A percentile compares a stretch with the other conserved stretches of the same genome.
Evolutionary conservation across 768 basidiomycete genomes (phyloP).

Genomic region (Lactifluus pinguis): DNA sequence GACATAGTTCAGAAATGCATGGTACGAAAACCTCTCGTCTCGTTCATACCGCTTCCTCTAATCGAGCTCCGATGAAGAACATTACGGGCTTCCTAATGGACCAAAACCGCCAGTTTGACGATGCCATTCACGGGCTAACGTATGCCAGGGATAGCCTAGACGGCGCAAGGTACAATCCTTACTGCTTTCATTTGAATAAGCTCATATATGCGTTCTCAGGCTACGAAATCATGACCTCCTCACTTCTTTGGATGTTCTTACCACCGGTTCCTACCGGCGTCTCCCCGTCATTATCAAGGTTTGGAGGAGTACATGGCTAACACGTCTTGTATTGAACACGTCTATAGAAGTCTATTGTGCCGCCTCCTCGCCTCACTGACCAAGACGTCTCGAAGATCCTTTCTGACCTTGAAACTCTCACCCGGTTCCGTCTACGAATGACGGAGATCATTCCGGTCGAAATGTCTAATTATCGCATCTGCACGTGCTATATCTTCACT

Average conservation of each 20-base stretch:
- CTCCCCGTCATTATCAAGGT: slow-evolving; percentile 81
- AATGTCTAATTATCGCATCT: slow-evolving; percentile 63
- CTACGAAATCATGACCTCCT: slow-evolving; percentile 90
- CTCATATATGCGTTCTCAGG: slow-evolving; percentile 30
- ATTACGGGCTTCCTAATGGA: slow-evolving; percentile 80
- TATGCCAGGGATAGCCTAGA: slow-evolving; percentile 63
- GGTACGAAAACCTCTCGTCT: slow-evolving; percentile 32
- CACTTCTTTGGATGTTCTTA: slow-evolving; percentile 84
- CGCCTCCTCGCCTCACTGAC: slow-evolving; percentile 58
- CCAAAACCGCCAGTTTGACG: slow-evolving; percentile 79
- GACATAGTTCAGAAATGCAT: slow-evolving; percentile 81
- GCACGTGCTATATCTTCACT: slow-evolving; percentile 30
- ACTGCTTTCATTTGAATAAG: not conserved
- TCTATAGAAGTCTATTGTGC: slow-evolving; percentile 58
- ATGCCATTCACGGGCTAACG: slow-evolving; percentile 51
- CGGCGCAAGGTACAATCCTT: slow-evolving; percentile 54
- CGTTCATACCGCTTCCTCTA: not conserved
- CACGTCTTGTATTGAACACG: not conserved
- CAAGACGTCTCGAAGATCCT: slow-evolving; percentile 56
- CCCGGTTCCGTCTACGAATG: slow-evolving; percentile 72
- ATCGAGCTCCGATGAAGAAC: slow-evolving; percentile 40
- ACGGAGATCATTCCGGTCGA: slow-evolving; percentile 75
- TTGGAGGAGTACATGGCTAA: slow-evolving; percentile 1
- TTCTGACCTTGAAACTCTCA: slow-evolving; percentile 62
- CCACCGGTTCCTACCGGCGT: slow-evolving; percentile 75